Evolutionary conservation across 2,329 filamentous ascomycete genomes (phyloP), one percentile per base, ranked within the genome.

Genomic region (Lachnellula hyalina): DNA sequence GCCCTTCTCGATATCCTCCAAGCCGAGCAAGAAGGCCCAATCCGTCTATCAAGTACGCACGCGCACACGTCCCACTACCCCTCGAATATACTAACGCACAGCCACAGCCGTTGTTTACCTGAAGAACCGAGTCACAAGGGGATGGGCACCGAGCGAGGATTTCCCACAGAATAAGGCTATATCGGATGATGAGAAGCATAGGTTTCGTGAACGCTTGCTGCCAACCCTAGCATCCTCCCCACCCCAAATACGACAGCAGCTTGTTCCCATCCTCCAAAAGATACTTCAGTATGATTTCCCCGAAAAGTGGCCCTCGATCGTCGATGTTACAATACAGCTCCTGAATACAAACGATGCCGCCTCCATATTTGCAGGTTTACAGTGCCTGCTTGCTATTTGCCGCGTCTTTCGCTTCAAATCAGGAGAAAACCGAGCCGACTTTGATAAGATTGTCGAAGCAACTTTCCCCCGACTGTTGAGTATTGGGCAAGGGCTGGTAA

Each of bases 211-310:
- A 67, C 89, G 92, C 60, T 80, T 99, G 64, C 85, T 99, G 47
- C 93, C 94, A 61, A 84, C 96, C 65, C 82, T 99, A 67, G 92
- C 91, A 61, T 80, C 86, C 60, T 89, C 91, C 45, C 84, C 85
- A 59, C 84, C 87, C 48, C 85, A 87, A 66, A 86, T 96, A 65
- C 91, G 94, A 72, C 86, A 92, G 63, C 94, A 99, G 75, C 85
- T 99, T 63, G 86, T 97, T 61, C 92, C 95, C 58, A 86, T 95
- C 65, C 86, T 99, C 55, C 91, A 96, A 76, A 95, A 96, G 74
- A 93, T 99, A 68, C 83, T 99, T 61, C 90, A 96, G 74, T 88
- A 87, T 77, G 94, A 99, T 73, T 99, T 96, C 72, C 94, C 94
- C 54, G 83, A 87, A 66, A 86, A 87, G 75, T 99, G 94, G 94